A percentile compares a stretch with the other conserved stretches of the same genome.
phyloP scores from a whole-genome alignment of 1,284 basidiomycete genomes.

The Ustilago hordei region DNA sequence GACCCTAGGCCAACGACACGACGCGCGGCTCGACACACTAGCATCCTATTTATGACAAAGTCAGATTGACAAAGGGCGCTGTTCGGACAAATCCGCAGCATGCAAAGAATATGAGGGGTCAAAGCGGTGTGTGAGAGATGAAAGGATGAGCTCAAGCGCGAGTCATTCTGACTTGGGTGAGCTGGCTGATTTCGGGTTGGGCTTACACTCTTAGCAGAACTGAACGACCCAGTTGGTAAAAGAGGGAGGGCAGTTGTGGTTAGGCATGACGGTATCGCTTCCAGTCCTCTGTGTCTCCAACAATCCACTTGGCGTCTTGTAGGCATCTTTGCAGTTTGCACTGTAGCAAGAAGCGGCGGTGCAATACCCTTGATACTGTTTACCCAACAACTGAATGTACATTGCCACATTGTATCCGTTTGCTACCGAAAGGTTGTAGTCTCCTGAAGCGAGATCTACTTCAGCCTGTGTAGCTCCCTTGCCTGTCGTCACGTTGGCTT shows the following conservation, averaged over 20 bases:
- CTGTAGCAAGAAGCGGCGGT: constrained; percentile 31
- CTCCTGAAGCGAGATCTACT: constrained; percentile 27
- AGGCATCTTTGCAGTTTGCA: constrained; percentile 38
- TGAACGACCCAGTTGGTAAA: constrained; percentile 46
- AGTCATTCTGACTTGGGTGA: neutral
- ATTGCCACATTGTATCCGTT: constrained; percentile 46
- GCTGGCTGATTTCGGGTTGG: neutral
- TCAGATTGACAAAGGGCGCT: neutral
- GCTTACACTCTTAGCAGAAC: constrained; percentile 35
- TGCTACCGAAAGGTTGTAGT: constrained; percentile 49
- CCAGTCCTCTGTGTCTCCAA: constrained; percentile 25
- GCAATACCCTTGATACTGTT: constrained; percentile 37
- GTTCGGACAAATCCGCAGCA: neutral
- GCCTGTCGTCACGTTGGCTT: constrained; percentile 31
- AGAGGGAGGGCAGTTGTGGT: constrained; percentile 43
- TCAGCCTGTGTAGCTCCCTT: constrained; percentile 45
- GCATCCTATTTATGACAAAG: neutral
- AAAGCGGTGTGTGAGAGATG: neutral
- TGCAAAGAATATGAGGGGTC: neutral
- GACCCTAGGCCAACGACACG: neutral
- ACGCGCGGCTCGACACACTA: neutral
- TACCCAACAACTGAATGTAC: constrained; percentile 31
- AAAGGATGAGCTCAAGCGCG: constrained; percentile 2
- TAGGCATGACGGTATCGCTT: constrained; percentile 33
- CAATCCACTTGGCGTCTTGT: constrained; percentile 34